Base-by-base conservation (phyloP, 2,329 filamentous ascomycete genomes). In the Graphilbum ipis-grandicollis region DNA sequence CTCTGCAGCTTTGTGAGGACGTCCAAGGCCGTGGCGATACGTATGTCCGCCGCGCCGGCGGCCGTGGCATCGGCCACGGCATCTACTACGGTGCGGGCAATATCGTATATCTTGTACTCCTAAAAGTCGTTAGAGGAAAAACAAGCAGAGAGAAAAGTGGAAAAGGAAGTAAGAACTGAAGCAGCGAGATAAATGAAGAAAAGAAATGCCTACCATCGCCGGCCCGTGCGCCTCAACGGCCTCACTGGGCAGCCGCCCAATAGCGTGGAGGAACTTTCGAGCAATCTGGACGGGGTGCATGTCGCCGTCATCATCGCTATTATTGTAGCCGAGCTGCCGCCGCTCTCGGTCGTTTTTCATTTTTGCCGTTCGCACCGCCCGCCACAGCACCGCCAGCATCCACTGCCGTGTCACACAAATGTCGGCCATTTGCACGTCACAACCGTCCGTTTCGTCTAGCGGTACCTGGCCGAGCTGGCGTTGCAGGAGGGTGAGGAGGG, bases 341-440 rank as follows among this genome's bases (percentile, higher is more conserved):
- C n/a, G n/a, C n/a, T n/a, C n/a, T n/a, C n/a, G n/a, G n/a, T n/a
- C n/a, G n/a, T n/a, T n/a, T n/a, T n/a, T n/a, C n/a, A n/a, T n/a
- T n/a, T n/a, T n/a, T n/a, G n/a, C n/a, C n/a, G n/a, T n/a, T n/a
- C n/a, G n/a, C 1, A 58, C 52, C 14, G 60, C 33, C 9, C n/a
- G 54, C 63, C 62, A 66, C 13, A 65, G 42, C 3, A 66, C 54
- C 31, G 62, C 57, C 8, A 60, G 56, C 62, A 66, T 66, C 63
- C 63, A 66, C 33, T 65, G 61, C 2, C 59, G 50, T 0, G 63
- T 66, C 3, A 65, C 61, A 39, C 55, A 59, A n/a, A 66, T 54
- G 34, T 66, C 63, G 4, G 61, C 63, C 8, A 56, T 56, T 38
- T 66, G 63, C 0, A 66, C 56, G 19, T 65, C 60, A n/a, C n/a